Evolutionary conservation across 441 rosid genomes (phyloP), one percentile per base, ranked within the genome.

Genomic region (Gossypium davidsonii): DNA sequence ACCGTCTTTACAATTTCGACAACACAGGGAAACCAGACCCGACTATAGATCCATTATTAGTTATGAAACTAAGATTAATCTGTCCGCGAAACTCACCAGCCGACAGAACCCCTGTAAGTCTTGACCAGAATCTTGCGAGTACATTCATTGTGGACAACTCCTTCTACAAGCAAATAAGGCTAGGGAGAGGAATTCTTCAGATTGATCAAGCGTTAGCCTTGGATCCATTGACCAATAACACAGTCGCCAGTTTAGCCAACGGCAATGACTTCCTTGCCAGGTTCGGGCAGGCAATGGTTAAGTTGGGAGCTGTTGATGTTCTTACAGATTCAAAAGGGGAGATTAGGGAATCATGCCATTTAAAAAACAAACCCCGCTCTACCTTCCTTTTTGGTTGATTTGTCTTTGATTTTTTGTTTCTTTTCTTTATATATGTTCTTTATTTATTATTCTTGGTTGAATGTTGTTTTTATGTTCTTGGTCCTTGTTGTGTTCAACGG

Each of bases 271-370:
- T 91, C 77, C 7, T 66, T 14, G 15, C 34, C 15, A 67, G 34
- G 64, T 86, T 91, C 75, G 92, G 86, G 15, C 31, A 23, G 37
- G 91, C 91, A 10, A 85, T 89, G 96, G 80, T 84, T 44, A 87
- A 82, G 46, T n/a, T 88, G 79, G 94, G 92, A 61, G 39, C 60
- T 0, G 58, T 83, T 12, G 67, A 73, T 4, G 76, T 80, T 58
- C 80, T n/a, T 52, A 52, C 56, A 1, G 79, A 72, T 21, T 4
- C 15, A 3, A 6, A 21, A 8, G 59, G 26, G 59, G 59, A 18
- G 12, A 18, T 55, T 55, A 20, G 56, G 18, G 8, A 51, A 51
- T 51, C 20, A 51, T 51, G 56, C 20, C 18, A 15, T 51, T 1
- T 4, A 0, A 51, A 15, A 51, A 51, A 14, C 20, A 51, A 15